Percentiles rank a stretch among this genome's conserved stretches.
Conservation (phyloP, 495 filamentous ascomycete species). For the Aspergillus ostianus region DNA sequence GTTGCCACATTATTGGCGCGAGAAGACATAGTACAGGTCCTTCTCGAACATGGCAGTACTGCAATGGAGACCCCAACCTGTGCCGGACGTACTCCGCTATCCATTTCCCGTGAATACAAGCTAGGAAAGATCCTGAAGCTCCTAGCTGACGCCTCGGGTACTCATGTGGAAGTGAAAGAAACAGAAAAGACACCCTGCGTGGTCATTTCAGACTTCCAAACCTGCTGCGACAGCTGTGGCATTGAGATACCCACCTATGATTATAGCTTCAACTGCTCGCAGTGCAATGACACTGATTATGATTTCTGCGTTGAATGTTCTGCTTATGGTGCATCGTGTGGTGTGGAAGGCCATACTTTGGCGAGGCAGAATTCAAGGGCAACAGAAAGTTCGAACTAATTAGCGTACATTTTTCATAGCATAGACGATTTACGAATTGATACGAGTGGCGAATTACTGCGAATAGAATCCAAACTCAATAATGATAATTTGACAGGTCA, state of each 20-base stretch:
- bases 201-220: too few relatives aligned
- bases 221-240: not conserved
- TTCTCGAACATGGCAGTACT: slow-evolving; percentile 1
- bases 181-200: not conserved
- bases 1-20: not conserved
- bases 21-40: slow-evolving; percentile 1
- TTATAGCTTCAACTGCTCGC: not conserved
- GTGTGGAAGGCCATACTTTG: not conserved
- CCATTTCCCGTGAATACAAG: not conserved
- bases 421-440: not conserved
- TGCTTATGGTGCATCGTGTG: not conserved
- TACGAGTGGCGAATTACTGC: not conserved
- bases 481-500: too few relatives aligned
- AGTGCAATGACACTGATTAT: not conserved
- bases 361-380: not conserved
- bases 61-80: slow-evolving; percentile 1
- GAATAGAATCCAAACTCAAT: not conserved
- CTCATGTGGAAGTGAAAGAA: not conserved
- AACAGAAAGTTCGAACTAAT: not conserved
- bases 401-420: too few relatives aligned
- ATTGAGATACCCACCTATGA: not conserved
- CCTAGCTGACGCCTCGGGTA: not conserved
- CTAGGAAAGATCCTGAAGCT: not conserved
- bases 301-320: not conserved
- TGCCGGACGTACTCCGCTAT: not conserved